Conservation (phyloP, 352 stramenopile species). For the Phytophthora macrochlamydospora region DNA sequence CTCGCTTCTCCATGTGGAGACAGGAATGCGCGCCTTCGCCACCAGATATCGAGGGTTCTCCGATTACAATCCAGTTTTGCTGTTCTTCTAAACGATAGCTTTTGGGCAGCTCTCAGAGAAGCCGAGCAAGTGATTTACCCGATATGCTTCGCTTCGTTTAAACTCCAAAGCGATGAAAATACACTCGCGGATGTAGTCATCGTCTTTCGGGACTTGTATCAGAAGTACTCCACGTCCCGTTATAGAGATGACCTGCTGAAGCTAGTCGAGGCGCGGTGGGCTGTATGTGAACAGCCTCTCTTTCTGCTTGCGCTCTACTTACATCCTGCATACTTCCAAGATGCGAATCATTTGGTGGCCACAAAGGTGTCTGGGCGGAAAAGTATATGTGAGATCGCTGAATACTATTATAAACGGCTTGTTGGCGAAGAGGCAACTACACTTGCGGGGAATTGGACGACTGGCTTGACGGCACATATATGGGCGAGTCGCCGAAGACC, state of each 20-base stretch:
- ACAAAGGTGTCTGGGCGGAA: slow-evolving; percentile 1
- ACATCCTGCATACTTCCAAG: slow-evolving; percentile 2
- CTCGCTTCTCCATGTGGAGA: slow-evolving; percentile 14
- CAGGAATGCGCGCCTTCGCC: slow-evolving; percentile 4
- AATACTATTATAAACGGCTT: background rate
- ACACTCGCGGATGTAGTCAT: slow-evolving; percentile 1
- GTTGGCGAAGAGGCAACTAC: background rate
- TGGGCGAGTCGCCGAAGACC: background rate
- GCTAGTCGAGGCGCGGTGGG: background rate
- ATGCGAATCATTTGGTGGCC: background rate
- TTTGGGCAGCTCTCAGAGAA: slow-evolving; percentile 12
- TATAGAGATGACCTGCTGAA: slow-evolving; percentile 1
- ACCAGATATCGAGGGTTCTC: slow-evolving; percentile 3
- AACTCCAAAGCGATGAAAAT: slow-evolving; percentile 14
- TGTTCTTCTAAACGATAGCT: slow-evolving; percentile 3
- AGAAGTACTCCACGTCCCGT: background rate
- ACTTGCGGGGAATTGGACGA: background rate
- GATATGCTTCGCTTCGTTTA: slow-evolving; percentile 15
- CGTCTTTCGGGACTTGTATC: slow-evolving; percentile 4
- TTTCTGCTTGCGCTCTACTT: slow-evolving; percentile 15
- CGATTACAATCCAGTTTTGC: slow-evolving; percentile 3
- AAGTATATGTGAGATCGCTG: background rate
- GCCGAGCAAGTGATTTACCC: slow-evolving; percentile 6
- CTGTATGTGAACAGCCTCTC: slow-evolving; percentile 11
- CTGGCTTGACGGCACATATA: background rate